Evolutionary conservation across 805 yeast species (phyloP), one percentile per base, ranked within the genome.

Genomic region (Priceomyces castillae): DNA sequence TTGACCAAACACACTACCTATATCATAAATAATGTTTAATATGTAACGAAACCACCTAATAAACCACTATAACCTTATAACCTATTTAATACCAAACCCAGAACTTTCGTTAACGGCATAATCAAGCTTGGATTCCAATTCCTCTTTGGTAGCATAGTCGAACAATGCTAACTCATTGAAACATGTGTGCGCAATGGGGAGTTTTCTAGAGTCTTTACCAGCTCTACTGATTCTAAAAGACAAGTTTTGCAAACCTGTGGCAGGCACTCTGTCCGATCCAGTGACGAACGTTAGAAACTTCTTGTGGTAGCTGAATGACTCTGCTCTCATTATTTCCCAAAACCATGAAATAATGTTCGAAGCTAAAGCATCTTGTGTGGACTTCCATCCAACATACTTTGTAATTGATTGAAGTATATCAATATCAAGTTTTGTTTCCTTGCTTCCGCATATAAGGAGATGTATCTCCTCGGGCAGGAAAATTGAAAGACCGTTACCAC

Each of bases 151-250:
- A 11, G 64, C 51, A 60, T 92, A 92, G 30, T 81, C 81, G 61
- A 81, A 85, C 4, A 94, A 52, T 43, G 92, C 84, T 18, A 92
- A 59, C 67, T 92, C 96, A 58, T 92, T 94, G 69, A 94, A 92
- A 54, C 99, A 92, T 0, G 98, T 94, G 58, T 92, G 98, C 0
- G 97, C 89, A 12, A 84, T 68, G 0, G 98, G 98, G 14, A 90
- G 64, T 38, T 84, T 68, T 1, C 76, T 70, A 30, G 67, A 59
- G 25, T 69, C 72, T 1, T 48, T 53, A 5, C 63, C 67, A 19
- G 48, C 48, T 42, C 77, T 76, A 12, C 84, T 77, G n/a, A 92
- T 77, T 47, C 82, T 82, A 55, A 94, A 83, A 35, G 73, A 72
- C 67, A 92, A 66, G 40, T 85, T 83, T 23, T 86, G 82, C 22